A percentile compares a stretch with the other conserved stretches of the same genome.
Evolutionary conservation across 345 rosid species (phyloP).

Genomic region (Aquilaria malaccensis): DNA sequence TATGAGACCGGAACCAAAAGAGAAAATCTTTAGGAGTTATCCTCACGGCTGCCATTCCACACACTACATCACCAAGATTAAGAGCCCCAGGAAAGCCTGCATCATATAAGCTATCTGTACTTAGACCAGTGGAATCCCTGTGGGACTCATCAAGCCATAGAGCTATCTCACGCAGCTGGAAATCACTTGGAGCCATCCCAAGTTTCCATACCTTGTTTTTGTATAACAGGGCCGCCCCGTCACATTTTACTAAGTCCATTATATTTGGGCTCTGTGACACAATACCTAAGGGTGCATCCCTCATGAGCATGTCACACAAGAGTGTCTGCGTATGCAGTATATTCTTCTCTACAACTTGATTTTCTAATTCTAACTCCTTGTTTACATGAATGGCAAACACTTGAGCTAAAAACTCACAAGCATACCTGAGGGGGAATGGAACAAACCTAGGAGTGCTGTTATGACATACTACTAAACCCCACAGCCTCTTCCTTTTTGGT

Average conservation of each 20-base stretch:
- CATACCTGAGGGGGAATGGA: constrained; percentile 94
- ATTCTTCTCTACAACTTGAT: constrained; percentile 80
- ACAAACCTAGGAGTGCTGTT: constrained; percentile 81
- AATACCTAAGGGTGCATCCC: constrained; percentile 90
- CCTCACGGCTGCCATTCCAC: constrained; percentile 98
- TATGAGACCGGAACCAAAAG: constrained; percentile 91
- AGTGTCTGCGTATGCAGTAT: constrained; percentile 89
- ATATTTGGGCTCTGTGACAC: constrained; percentile 82
- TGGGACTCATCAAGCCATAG: constrained; percentile 74
- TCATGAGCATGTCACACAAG: constrained; percentile 91
- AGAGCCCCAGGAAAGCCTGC: constrained; percentile 82
- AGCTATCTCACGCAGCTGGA: constrained; percentile 61
- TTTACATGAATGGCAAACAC: constrained; percentile 91
- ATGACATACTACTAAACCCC: constrained; percentile 98
- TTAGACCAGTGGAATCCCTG: constrained; percentile 87
- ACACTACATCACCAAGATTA: constrained; percentile 61
- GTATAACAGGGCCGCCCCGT: constrained; percentile 86
- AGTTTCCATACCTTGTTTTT: constrained; percentile 60
- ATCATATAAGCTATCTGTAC: constrained; percentile 87
- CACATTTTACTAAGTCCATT: constrained; percentile 91
- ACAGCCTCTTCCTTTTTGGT: constrained; percentile 76
- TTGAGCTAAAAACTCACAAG: constrained; percentile 92
- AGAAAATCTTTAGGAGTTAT: constrained; percentile 64
- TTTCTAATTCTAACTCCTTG: constrained; percentile 81
- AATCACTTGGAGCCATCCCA: constrained; percentile 69